Evolutionary conservation across 139 green algal genomes (phyloP), one percentile per base, ranked within the genome.

Genomic region (Chlamydomonas incerta): DNA sequence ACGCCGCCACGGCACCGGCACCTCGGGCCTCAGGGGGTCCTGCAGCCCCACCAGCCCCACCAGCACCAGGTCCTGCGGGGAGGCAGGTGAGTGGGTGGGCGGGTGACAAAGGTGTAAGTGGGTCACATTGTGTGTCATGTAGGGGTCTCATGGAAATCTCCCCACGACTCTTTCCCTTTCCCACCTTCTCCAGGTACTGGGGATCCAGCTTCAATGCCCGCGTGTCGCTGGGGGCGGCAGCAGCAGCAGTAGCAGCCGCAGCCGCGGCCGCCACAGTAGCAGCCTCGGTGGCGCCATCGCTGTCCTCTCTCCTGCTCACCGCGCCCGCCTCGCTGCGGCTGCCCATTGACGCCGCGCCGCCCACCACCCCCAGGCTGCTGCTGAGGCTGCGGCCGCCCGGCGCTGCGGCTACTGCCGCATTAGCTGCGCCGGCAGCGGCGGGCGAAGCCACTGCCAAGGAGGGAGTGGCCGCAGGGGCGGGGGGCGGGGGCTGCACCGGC

Each of bases 11-110:
- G 29, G 97, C 95, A 3, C 83, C 0, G 92, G 86, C 31, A 97
- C 96, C 66, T 96, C 95, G 2, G 77, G 34, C 29, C 97, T 76
- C 29, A 98, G 88, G 13, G 96, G 96, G 88, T 99, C 97, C 87
- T 95, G 85, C 74, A 93, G 67, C 41, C 88, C 90, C 80, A 93
- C 66, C 66, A 93, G 55, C 5, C 74, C 90, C 29, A 89, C 75
- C 75, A 93, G 67, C 60, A 92, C 89, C 68, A 96, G 69, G 24
- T 85, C 82, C 35, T 75, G 17, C 57, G 20, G 62, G 23, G 62
- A 21, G 62, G 23, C 28, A 68, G 18, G 18, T 9, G n/a, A n/a
- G n/a, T n/a, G n/a, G n/a, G n/a, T n/a, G n/a, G n/a, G n/a, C n/a
- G n/a, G n/a, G n/a, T n/a, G n/a, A n/a, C n/a, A n/a, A n/a, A n/a